Base-by-base conservation (phyloP, 768 basidiomycete genomes). In the Brasilioporus rufonigricans region DNA sequence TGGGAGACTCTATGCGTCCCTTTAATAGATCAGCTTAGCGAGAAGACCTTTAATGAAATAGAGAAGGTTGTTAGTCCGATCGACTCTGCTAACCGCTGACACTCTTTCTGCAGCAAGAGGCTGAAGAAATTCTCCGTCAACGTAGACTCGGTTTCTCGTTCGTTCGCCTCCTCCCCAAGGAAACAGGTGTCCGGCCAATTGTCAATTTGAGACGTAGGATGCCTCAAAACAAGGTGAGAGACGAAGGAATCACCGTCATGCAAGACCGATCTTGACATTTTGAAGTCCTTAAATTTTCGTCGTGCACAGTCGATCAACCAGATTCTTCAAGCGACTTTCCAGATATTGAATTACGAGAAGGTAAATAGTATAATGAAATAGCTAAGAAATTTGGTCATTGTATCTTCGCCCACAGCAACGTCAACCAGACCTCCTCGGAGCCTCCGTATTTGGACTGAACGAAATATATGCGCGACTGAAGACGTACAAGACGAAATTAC, bases 151-250 rank as follows among this genome's bases (percentile, higher is more conserved):
- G 91, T 0, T 93, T 85, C 65, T 92, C 93, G 0, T 91, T 89
- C 59, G 85, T 96, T 16, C 82, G 97, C 2, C 76, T 98, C 8
- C 74, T 99, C 19, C 97, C 97, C 0, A 99, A 98, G 69, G 95
- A 95, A 54, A 91, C 85, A 4, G 97, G 97, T 0, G 92, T 98
- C 3, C 80, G 97, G 29, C 95, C 95, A 0, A 96, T 98, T 56
- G 90, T 97, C 26, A 98, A 99, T 65, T 75, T 98, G 40, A 80
- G 85, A n/a, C 69, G 74, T n/a, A 79, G 85, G 48, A 78, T 70
- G 52, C 65, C 67, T 26, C 61, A 54, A 54, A 70, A 64, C 52
- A 72, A 66, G 58, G 77, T 74, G 46, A 26, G 58, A 44, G 10
- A 18, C 40, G 1, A 19, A 10, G 44, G 8, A 52, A 23, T 36